Evolutionary conservation across 2,329 filamentous ascomycete species (phyloP).

Genomic region (Huntiella bhutanensis): DNA sequence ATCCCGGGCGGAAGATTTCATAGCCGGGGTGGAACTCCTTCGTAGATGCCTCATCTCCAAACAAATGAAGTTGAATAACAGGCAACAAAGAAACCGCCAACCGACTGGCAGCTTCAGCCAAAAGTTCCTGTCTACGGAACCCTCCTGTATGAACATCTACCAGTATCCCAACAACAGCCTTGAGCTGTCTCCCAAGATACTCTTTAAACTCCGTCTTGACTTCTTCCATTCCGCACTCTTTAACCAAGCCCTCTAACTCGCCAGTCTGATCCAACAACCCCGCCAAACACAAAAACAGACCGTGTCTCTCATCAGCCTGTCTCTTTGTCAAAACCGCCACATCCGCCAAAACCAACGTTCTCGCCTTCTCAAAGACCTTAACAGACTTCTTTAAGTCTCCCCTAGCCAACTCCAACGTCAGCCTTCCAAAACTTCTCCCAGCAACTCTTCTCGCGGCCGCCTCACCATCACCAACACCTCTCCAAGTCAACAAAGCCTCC

Average conservation of each 20-base stretch:
- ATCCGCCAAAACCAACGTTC: slow-evolving; percentile 25
- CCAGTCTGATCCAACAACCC: slow-evolving; percentile 33
- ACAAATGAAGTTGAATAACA: slow-evolving; percentile 13
- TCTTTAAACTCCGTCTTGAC: neutral
- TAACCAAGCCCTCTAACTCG: slow-evolving; percentile 19
- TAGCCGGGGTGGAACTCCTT: neutral
- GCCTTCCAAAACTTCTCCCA: slow-evolving; percentile 45
- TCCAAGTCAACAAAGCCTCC: slow-evolving; percentile 59
- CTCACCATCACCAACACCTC: slow-evolving; percentile 70
- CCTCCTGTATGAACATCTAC: slow-evolving; percentile 17
- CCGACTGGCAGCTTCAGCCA: slow-evolving; percentile 41
- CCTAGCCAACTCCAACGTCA: slow-evolving; percentile 26
- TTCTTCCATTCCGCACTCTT: neutral
- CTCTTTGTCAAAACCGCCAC: slow-evolving; percentile 30
- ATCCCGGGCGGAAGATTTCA: slow-evolving; percentile 3
- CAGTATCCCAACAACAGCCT: neutral
- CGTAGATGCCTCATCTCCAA: neutral
- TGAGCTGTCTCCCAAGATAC: neutral
- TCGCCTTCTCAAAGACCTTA: slow-evolving; percentile 17
- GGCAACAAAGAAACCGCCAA: slow-evolving; percentile 36
- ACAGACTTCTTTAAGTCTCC: slow-evolving; percentile 11
- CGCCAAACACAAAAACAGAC: slow-evolving; percentile 42
- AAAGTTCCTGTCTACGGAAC: slow-evolving; percentile 42
- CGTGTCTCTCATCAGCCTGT: slow-evolving; percentile 53
- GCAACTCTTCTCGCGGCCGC: slow-evolving; percentile 52